Conservation (phyloP, 1,284 basidiomycete species). For the Trichosporon sp. region DNA sequence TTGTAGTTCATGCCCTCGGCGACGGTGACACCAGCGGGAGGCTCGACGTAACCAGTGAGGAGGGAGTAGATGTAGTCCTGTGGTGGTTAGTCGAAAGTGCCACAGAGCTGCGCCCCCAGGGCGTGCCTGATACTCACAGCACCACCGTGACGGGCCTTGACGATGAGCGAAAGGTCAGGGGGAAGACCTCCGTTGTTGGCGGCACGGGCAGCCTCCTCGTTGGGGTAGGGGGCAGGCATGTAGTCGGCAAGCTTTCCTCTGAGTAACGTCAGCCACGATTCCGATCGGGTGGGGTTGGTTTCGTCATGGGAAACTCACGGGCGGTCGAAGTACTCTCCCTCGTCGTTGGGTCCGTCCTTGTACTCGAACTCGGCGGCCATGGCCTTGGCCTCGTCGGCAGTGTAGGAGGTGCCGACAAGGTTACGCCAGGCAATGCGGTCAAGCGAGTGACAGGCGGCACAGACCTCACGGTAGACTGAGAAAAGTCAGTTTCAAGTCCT, state of each 20-base stretch:
- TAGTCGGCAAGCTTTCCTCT: slow-evolving; percentile 74
- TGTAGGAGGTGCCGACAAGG: slow-evolving; percentile 96
- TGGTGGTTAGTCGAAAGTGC: neutral
- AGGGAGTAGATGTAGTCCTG: slow-evolving; percentile 97
- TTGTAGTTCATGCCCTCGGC: slow-evolving; percentile 99
- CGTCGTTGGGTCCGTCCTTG: slow-evolving; percentile 90
- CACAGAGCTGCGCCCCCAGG: neutral
- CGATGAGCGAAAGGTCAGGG: slow-evolving; percentile 94
- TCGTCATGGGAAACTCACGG: slow-evolving; percentile 65
- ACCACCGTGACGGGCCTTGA: slow-evolving; percentile 97
- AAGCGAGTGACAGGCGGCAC: slow-evolving; percentile 97
- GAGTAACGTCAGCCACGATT: slow-evolving; percentile 16
- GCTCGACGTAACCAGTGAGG: slow-evolving; percentile 94
- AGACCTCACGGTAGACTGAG: slow-evolving; percentile 94
- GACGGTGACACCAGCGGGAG: slow-evolving; percentile 93
- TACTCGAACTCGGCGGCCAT: slow-evolving; percentile 98
- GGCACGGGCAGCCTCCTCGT: slow-evolving; percentile 96
- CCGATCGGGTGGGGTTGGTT: no score
- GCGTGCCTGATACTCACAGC: slow-evolving; percentile 64
- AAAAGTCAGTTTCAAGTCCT: slow-evolving; percentile 14
- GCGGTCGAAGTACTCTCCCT: slow-evolving; percentile 97
- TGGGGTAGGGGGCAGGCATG: slow-evolving; percentile 93
- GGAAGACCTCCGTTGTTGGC: slow-evolving; percentile 86
- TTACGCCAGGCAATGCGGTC: slow-evolving; percentile 99
- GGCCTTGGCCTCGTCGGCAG: slow-evolving; percentile 83